Conservation (phyloP, 2,329 filamentous ascomycete species). For the Ascosphaera pollenicola region DNA sequence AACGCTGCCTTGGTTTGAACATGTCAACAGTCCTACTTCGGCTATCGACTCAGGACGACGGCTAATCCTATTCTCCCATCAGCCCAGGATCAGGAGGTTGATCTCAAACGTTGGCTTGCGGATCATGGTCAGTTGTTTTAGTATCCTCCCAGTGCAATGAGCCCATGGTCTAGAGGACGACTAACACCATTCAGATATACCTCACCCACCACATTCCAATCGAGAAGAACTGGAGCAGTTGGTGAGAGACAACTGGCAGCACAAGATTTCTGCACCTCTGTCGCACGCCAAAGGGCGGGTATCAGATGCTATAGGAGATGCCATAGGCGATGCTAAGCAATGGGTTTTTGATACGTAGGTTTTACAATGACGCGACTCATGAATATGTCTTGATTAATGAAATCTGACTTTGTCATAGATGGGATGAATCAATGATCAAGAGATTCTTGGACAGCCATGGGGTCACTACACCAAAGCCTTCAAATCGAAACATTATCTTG, state of each 20-base stretch:
- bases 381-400: slow-evolving; percentile 1
- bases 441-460: slow-evolving; percentile 72
- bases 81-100: slow-evolving; percentile 55
- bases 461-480: slow-evolving; percentile 73
- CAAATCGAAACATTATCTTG: slow-evolving; percentile 62
- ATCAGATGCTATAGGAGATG: slow-evolving; percentile 44
- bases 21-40: too few species aligned
- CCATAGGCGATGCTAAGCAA: slow-evolving; percentile 52
- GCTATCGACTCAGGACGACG: too few species aligned
- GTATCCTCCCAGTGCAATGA: neutral
- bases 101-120: slow-evolving; percentile 89
- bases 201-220: slow-evolving; percentile 74
- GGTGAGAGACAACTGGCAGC: slow-evolving; percentile 79
- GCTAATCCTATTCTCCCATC: slow-evolving; percentile 2
- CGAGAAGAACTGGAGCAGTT: slow-evolving; percentile 84
- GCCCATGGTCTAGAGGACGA: neutral
- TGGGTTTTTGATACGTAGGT: slow-evolving; percentile 71
- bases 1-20: too few species aligned
- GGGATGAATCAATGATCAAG: slow-evolving; percentile 86
- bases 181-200: slow-evolving; percentile 31
- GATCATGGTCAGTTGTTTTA: slow-evolving; percentile 38
- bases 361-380: slow-evolving; percentile 7
- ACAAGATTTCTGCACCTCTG: slow-evolving; percentile 48
- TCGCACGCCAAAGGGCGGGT: slow-evolving; percentile 40
- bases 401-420: slow-evolving; percentile 28